These are phyloP conservation scores for Pleurotus pulmonarius DNA, from an alignment of 768 basidiomycete genomes.

Conservation along the genomic window DNA sequence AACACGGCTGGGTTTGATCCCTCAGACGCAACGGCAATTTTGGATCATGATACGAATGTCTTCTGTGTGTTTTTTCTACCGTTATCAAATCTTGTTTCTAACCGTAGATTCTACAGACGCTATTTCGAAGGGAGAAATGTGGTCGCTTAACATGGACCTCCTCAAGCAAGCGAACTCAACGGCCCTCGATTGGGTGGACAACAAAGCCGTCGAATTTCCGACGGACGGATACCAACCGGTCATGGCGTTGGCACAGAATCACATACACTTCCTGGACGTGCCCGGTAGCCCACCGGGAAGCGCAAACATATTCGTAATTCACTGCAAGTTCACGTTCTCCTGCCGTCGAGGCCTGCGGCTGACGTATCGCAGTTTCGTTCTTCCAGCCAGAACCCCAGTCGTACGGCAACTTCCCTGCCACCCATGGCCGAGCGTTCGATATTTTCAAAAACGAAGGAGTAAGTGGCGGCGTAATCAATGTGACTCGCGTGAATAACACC, in stretches of 20 bases:
- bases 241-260: constrained; percentile 83
- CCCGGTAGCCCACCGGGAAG: constrained; percentile 65
- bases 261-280: constrained; percentile 78
- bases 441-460: constrained; percentile 55
- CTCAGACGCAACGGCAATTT: constrained; percentile 60
- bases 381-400: constrained; percentile 71
- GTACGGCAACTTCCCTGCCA: constrained; percentile 50
- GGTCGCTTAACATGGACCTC: constrained; percentile 63
- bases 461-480: constrained; percentile 13
- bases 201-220: constrained; percentile 52
- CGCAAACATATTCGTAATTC: constrained; percentile 81
- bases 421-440: constrained; percentile 58
- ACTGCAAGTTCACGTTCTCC: constrained; percentile 50
- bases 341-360: background rate
- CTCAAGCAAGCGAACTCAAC: constrained; percentile 58
- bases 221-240: constrained; percentile 59
- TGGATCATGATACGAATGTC: constrained; percentile 94
- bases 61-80: constrained; percentile 49
- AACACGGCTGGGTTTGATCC: constrained; percentile 57
- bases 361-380: constrained; percentile 51
- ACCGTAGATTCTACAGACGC: constrained; percentile 45
- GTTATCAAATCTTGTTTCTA: background rate
- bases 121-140: constrained; percentile 61
- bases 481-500: too few relatives aligned
- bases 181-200: constrained; percentile 61